Evolutionary conservation across 1,284 basidiomycete species (phyloP).

Genomic region (Ceratobasidium sp.): DNA sequence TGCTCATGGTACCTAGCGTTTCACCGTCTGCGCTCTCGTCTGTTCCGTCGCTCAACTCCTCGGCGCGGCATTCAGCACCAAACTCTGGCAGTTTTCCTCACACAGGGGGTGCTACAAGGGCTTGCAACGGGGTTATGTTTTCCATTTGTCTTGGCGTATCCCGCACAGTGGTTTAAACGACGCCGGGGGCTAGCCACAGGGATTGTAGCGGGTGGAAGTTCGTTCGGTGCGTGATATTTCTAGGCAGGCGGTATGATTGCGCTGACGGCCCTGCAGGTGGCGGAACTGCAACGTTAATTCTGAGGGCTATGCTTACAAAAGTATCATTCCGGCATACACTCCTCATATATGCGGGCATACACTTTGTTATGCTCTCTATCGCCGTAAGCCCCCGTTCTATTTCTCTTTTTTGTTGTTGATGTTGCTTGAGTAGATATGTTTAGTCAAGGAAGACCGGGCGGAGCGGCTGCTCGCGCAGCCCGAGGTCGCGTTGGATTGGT

Average conservation of each 20-base stretch:
- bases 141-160: slow-evolving; percentile 52
- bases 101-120: slow-evolving; percentile 50
- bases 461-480: slow-evolving; percentile 8
- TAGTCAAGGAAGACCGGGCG: slow-evolving; percentile 41
- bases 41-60: slow-evolving; percentile 48
- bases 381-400: slow-evolving; percentile 38
- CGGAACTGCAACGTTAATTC: slow-evolving; percentile 50
- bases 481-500: slow-evolving; percentile 45
- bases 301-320: slow-evolving; percentile 49
- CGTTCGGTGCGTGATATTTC: slow-evolving; percentile 50
- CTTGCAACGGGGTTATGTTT: slow-evolving; percentile 50
- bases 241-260: too few relatives aligned
- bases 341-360: slow-evolving; percentile 50
- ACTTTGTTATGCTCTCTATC: slow-evolving; percentile 46
- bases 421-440: slow-evolving; percentile 19
- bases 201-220: too few relatives aligned
- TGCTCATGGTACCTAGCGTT: too few relatives aligned
- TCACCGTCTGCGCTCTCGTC: slow-evolving; percentile 49
- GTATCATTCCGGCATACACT: slow-evolving; percentile 50
- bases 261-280: too few relatives aligned
- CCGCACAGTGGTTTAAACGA: slow-evolving; percentile 53
- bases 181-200: slow-evolving; percentile 52
- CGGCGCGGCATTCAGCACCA: slow-evolving; percentile 50
- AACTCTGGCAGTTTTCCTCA: slow-evolving; percentile 51
- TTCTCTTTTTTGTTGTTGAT: slow-evolving; percentile 36